Percentiles rank a stretch among this genome's conserved stretches.
Conservation (phyloP, 805 yeast species). For the Yamadazyma paraphyllophila region DNA sequence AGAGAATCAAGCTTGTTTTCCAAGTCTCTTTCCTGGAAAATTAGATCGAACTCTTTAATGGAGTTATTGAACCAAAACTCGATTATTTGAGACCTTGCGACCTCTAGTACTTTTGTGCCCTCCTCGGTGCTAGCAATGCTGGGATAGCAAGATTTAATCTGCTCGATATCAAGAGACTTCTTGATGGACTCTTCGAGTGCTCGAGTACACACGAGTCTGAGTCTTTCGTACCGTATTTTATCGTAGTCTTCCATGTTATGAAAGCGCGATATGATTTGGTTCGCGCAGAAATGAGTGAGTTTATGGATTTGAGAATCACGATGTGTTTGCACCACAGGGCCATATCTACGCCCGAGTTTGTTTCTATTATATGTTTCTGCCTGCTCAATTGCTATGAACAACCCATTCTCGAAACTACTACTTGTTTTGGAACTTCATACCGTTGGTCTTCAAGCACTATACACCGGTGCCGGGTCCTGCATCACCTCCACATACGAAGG, state of each 20-base stretch:
- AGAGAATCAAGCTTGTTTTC: conserved; percentile 43
- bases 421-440: too few species aligned
- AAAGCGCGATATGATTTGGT: too few species aligned
- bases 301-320: too few species aligned
- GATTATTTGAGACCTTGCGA: conserved; percentile 52
- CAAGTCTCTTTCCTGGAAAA: conserved; percentile 48
- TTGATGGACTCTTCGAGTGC: conserved; percentile 54
- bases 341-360: too few species aligned
- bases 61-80: conserved; percentile 51
- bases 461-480: too few species aligned
- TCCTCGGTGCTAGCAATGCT: conserved; percentile 43
- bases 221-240: conserved; percentile 46
- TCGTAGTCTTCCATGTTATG: conserved; percentile 10
- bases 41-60: conserved; percentile 52
- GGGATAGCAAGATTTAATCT: conserved; percentile 55
- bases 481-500: too few species aligned
- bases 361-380: too few species aligned
- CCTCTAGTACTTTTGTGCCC: conserved; percentile 43
- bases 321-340: too few species aligned
- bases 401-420: too few species aligned
- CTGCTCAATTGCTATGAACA: too few species aligned
- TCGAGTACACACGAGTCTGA: conserved; percentile 48
- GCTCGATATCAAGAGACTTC: conserved; percentile 49
- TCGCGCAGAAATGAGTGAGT: too few species aligned
- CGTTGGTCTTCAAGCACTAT: too few species aligned